Evolutionary conservation across 2,329 filamentous ascomycete genomes (phyloP), one percentile per base, ranked within the genome.

Genomic region (Acephala macrosclerotiorum): DNA sequence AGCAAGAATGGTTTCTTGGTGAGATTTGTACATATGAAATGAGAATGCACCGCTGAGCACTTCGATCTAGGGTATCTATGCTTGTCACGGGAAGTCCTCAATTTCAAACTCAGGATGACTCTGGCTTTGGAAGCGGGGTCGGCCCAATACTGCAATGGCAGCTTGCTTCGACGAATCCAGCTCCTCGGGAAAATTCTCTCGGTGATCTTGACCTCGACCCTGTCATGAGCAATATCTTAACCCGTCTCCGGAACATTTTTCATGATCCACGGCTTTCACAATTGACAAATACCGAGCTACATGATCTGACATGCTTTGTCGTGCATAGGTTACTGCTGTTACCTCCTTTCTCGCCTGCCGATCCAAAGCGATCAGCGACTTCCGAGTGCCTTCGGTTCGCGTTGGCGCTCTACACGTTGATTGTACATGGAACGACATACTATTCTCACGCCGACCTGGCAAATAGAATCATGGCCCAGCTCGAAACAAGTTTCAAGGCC

Each of bases 301-400:
- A 88, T 64, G 85, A 87, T 62, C 75, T 88, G 1, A 83, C 83
- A 6, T 85, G 83, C 59, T 87, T 84, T 68, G 80, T 84, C 25
- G 74, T 87, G 0, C 85, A 87, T 65, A 79, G 79, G 25, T 77
- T 88, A 0, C 66, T 87, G 0, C 71, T 77, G 2, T 47, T 70
- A 7, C 57, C 69, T 14, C 33, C 64, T 35, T 53, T 63, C 1
- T 25, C 59, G 1, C 35, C 38, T 6, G 18, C 47, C 1, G 51
- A 63, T 2, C 2, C 60, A 1, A 38, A 25, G 3, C 58, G 65
- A 9, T 72, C 74, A 26, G 66, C 74, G 1, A 70, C 77, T 1
- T 77, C 80, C 0, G 81, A 85, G 69, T 81, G 77, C 61, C 61
- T 87, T n/a, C 83, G 84, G 9, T 81, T 80, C 61, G 79, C 79